These are phyloP conservation scores for Hanseniaspora nectarophila DNA, from an alignment of 805 yeast species.

Conservation along the genomic window DNA sequence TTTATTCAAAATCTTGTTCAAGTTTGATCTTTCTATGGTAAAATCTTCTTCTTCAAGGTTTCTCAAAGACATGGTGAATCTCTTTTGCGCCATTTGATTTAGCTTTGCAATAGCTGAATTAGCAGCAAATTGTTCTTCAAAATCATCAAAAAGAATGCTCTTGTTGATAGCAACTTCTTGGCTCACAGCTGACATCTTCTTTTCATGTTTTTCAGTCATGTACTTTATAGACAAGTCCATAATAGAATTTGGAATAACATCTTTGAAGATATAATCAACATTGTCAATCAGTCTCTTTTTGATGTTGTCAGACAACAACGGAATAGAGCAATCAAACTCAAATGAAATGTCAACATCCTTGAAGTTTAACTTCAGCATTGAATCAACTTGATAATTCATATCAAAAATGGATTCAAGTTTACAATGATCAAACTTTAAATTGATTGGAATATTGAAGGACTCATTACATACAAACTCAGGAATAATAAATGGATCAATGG, in stretches of 20 bases:
- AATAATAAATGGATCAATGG: slow-evolving; percentile 24
- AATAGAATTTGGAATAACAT: slow-evolving; percentile 27
- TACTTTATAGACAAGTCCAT: slow-evolving; percentile 22
- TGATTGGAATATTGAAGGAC: slow-evolving; percentile 28
- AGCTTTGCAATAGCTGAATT: slow-evolving; percentile 58
- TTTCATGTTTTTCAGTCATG: slow-evolving; percentile 2
- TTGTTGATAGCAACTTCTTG: background rate
- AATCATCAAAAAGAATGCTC: slow-evolving; percentile 20
- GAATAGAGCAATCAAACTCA: slow-evolving; percentile 29
- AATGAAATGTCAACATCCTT: slow-evolving; percentile 30
- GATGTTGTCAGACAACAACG: slow-evolving; percentile 26
- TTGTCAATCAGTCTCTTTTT: slow-evolving; percentile 28
- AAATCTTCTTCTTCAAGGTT: slow-evolving; percentile 34
- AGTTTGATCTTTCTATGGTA: slow-evolving; percentile 28
- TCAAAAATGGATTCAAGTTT: slow-evolving; percentile 28
- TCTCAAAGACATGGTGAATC: slow-evolving; percentile 64
- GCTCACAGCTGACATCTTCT: background rate
- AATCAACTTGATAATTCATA: slow-evolving; percentile 16
- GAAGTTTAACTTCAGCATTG: slow-evolving; percentile 28
- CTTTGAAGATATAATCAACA: slow-evolving; percentile 27
- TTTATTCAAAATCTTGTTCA: slow-evolving; percentile 14
- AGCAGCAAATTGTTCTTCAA: slow-evolving; percentile 36
- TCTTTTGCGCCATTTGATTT: slow-evolving; percentile 54
- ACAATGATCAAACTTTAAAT: slow-evolving; percentile 27
- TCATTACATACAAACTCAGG: slow-evolving; percentile 27